A percentile compares a stretch with the other conserved stretches of the same genome.
Evolutionary conservation across 306 rosid species (phyloP).

Genomic region (Clitoria ternatea): DNA sequence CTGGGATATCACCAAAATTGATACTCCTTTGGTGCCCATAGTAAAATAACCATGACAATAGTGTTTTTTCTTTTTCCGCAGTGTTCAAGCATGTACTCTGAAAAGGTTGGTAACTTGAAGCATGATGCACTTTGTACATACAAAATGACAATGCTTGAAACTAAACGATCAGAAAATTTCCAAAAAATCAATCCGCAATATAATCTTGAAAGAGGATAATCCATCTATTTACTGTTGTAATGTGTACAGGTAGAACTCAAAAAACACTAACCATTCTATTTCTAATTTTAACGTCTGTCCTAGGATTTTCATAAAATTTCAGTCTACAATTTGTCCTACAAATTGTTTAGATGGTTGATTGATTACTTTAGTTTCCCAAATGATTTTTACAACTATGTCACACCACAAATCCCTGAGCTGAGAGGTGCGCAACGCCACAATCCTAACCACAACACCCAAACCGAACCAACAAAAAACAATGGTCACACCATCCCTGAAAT

Average conservation of each 20-base stretch:
- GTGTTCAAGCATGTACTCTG: neutral
- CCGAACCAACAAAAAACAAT: conserved; percentile 26
- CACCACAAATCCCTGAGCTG: conserved; percentile 17
- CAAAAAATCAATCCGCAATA: neutral
- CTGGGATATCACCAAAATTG: too few relatives aligned
- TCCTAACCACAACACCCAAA: conserved; percentile 8
- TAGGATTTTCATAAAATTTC: conserved; percentile 23
- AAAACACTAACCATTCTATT: conserved; percentile 29
- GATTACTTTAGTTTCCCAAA: neutral
- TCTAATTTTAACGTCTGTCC: conserved; percentile 29
- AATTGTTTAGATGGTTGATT: conserved; percentile 2
- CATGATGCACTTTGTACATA: neutral
- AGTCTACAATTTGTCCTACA: conserved; percentile 32
- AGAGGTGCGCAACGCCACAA: conserved; percentile 11
- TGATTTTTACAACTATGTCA: conserved; percentile 31
- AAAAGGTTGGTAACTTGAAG: too few relatives aligned
- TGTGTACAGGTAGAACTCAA: conserved; percentile 46
- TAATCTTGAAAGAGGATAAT: conserved; percentile 14
- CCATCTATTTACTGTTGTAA: conserved; percentile 45
- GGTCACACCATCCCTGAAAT: conserved; percentile 36
- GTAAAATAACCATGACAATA: too few relatives aligned
- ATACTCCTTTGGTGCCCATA: too few relatives aligned
- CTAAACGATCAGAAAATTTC: neutral
- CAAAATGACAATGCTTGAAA: neutral
- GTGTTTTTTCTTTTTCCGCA: neutral